Evolutionary conservation across 2,329 filamentous ascomycete genomes (phyloP), one percentile per base, ranked within the genome.

Genomic region (Sordariomycetes sp.): DNA sequence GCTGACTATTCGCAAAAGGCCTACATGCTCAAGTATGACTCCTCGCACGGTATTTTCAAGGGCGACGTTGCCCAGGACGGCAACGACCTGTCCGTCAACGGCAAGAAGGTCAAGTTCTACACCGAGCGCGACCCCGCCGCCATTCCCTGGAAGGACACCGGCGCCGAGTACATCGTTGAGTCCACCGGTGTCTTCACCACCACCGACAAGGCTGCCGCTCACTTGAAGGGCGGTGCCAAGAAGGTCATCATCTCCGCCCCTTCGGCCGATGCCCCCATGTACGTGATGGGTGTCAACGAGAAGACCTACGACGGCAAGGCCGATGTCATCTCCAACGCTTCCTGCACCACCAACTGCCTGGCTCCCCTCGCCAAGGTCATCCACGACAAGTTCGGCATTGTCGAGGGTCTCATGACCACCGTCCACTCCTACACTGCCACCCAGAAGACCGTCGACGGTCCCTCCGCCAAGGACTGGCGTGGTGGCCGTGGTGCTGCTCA

Each of bases 1-100:
- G 19, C 30, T 32, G 30, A 32, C 19, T 17, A 32, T 5, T 32
- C 30, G 36, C 33, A 26, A 46, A 21, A 94, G 87, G 86, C 84
- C 61, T 96, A 96, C 81, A 96, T 96, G 92, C 83, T 98, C 72
- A 93, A 94, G 77, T 96, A 96, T 67, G 92, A 98, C 76, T 87
- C 85, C 54, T 87, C 85, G 65, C 92, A 98, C 79, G 92, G 92
- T 53, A 63, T 77, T 63, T 98, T 96, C 84, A 93, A 95, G 75
- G 90, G 90, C 53, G 80, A 82, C 42, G 78, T 96, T 65, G 66
- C 79, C 65, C 70, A 82, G 60, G 71, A 79, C 42, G 63, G 63
- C 50, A 78, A 73, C 54, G 75, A 82, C 62, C 78, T 98, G 50
- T 65, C 80, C 51, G 80, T 96, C 75, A 90, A 95, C 68, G 87